Percentiles rank a stretch among this genome's conserved stretches.
These are phyloP conservation scores for Kwoniella dejecticola DNA, from an alignment of 768 basidiomycete species.

Conservation along the genomic window DNA sequence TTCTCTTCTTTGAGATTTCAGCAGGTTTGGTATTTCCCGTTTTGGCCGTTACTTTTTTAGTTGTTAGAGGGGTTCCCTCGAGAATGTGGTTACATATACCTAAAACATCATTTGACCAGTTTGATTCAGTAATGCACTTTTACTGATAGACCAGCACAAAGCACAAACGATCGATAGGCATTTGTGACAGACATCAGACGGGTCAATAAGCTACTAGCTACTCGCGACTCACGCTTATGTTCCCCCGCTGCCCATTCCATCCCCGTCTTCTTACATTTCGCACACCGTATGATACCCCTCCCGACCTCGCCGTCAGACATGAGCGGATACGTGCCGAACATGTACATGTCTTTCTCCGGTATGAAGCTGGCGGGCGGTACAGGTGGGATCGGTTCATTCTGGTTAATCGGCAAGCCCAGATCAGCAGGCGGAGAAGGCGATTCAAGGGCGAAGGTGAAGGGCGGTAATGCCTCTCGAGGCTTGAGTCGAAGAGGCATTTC, in stretches of 20 bases:
- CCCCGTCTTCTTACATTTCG: constrained; percentile 77
- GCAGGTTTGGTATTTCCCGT: constrained; percentile 64
- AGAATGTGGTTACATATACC: constrained; percentile 44
- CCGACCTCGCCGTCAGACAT: constrained; percentile 56
- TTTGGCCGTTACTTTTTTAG: constrained; percentile 56
- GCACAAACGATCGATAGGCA: background rate
- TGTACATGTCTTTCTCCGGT: constrained; percentile 80
- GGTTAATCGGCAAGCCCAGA: background rate
- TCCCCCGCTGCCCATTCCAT: constrained; percentile 73
- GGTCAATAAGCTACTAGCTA: no score
- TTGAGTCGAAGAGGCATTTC: constrained; percentile 38
- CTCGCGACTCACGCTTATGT: constrained; percentile 66
- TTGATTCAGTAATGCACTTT: no score
- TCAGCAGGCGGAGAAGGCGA: constrained; percentile 26
- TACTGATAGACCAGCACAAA: no score
- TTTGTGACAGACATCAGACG: no score
- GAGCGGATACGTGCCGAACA: constrained; percentile 77
- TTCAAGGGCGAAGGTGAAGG: constrained; percentile 43
- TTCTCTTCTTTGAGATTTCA: constrained; percentile 50
- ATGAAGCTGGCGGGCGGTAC: constrained; percentile 85
- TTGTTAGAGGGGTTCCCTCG: constrained; percentile 36
- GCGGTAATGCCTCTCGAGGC: constrained; percentile 21
- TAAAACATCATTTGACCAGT: no score
- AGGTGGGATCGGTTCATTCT: constrained; percentile 54
- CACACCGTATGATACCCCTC: constrained; percentile 67